Conservation (phyloP, 495 filamentous ascomycete genomes). For the Echria macrotheca region DNA sequence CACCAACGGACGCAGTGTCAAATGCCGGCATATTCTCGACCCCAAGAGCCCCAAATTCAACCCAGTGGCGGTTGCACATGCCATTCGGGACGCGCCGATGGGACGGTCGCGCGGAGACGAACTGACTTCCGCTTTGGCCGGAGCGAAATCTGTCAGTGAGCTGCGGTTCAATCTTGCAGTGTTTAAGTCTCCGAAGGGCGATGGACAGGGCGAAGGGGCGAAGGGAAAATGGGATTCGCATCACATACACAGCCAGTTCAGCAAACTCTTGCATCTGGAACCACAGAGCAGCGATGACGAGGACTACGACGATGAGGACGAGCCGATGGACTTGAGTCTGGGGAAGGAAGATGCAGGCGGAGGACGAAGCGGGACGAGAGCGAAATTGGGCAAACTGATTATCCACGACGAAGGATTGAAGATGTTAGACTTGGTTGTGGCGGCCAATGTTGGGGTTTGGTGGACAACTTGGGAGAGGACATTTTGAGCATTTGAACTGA, state of each 20-base stretch:
- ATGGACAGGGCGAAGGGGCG: neutral
- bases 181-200: conserved; percentile 45
- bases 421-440: conserved; percentile 90
- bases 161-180: conserved; percentile 84
- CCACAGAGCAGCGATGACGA: conserved; percentile 26
- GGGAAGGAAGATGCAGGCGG: conserved; percentile 75
- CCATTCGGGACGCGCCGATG: conserved; percentile 25
- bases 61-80: conserved; percentile 35
- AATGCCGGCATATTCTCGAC: conserved; percentile 66
- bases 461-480: conserved; percentile 79
- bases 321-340: conserved; percentile 60
- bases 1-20: conserved; percentile 64
- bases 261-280: conserved; percentile 24
- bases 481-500: neutral
- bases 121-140: conserved; percentile 21
- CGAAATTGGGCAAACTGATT: conserved; percentile 89
- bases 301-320: conserved; percentile 15
- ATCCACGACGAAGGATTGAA: conserved; percentile 87
- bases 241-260: conserved; percentile 36
- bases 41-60: conserved; percentile 32
- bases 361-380: conserved; percentile 74
- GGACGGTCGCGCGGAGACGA: conserved; percentile 25
- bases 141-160: conserved; percentile 64
- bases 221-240: conserved; percentile 8
- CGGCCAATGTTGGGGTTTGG: conserved; percentile 87